A percentile compares a stretch with the other conserved stretches of the same genome.
phyloP scores from a whole-genome alignment of 2,329 filamentous ascomycete species.

The Penicillium griseofulvum region DNA sequence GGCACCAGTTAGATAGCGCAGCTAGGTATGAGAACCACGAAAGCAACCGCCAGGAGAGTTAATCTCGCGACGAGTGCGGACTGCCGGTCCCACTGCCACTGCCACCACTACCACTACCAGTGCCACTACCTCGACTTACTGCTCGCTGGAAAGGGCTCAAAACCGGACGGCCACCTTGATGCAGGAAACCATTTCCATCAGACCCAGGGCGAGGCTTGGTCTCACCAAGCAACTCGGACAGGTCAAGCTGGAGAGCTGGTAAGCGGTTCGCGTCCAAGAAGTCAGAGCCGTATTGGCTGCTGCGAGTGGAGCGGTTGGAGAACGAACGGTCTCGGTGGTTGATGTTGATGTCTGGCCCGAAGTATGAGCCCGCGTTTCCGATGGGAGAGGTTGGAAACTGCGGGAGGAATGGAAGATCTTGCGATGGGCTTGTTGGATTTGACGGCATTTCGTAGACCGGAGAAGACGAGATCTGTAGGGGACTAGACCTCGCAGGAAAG shows the following conservation, averaged over 20 bases:
- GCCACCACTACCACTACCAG: constrained; percentile 43
- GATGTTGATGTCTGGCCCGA: constrained; percentile 25
- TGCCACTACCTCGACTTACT: constrained; percentile 51
- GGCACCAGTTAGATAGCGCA: neutral
- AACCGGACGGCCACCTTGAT: constrained; percentile 37
- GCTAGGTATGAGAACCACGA: constrained; percentile 3
- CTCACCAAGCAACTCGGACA: constrained; percentile 31
- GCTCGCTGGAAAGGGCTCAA: constrained; percentile 41
- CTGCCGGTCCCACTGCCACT: constrained; percentile 42
- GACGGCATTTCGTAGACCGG: constrained; percentile 33
- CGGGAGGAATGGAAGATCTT: constrained; percentile 30
- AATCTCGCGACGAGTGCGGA: constrained; percentile 39
- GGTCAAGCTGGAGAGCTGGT: constrained; percentile 31
- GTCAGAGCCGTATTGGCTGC: constrained; percentile 38
- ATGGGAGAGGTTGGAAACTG: constrained; percentile 37
- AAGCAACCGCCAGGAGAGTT: constrained; percentile 13
- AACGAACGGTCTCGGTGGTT: constrained; percentile 41
- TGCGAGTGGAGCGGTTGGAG: constrained; percentile 42
- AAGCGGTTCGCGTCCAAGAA: constrained; percentile 32
- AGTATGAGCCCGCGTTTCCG: constrained; percentile 31
- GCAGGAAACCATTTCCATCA: constrained; percentile 32
- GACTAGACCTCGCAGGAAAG: constrained; percentile 37
- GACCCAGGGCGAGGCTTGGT: constrained; percentile 31
- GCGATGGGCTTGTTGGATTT: constrained; percentile 35
- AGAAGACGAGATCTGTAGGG: constrained; percentile 36